These are phyloP conservation scores for Oryza meridionalis DNA, from an alignment of 176 grass and related monocot genomes.

Conservation along the genomic window DNA sequence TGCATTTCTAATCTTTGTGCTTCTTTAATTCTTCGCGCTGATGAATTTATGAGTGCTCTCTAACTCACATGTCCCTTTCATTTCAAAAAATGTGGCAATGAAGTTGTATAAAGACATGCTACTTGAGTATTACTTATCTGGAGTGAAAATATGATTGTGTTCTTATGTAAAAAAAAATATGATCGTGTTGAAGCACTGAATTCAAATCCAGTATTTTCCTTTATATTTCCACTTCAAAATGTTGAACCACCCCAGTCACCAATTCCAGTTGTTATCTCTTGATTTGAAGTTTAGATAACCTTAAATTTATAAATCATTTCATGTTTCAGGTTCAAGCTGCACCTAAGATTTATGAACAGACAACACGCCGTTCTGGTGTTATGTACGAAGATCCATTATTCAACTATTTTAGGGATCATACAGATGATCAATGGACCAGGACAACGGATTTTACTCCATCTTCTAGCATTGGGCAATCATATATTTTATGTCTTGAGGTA, in stretches of 20 bases:
- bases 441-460: slow-evolving; percentile 79
- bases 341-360: slow-evolving; percentile 70
- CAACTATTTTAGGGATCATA: slow-evolving; percentile 65
- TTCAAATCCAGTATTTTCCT: slow-evolving; percentile 15
- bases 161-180: neutral
- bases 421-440: slow-evolving; percentile 82
- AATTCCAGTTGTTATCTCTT: neutral
- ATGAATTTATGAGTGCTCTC: neutral
- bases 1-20: neutral
- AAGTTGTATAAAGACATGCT: slow-evolving; percentile 16
- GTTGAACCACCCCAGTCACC: neutral
- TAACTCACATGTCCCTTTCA: neutral
- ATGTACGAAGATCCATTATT: slow-evolving; percentile 56
- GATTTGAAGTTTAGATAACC: slow-evolving; percentile 12
- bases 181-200: neutral
- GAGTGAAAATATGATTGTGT: slow-evolving; percentile 18
- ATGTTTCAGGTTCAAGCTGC: slow-evolving; percentile 69
- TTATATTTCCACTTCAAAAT: slow-evolving; percentile 1
- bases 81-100: neutral
- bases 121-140: slow-evolving; percentile 4
- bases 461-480: slow-evolving; percentile 77
- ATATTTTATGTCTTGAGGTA: slow-evolving; percentile 74
- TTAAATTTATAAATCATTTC: slow-evolving; percentile 1
- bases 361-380: neutral
- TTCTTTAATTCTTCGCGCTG: neutral